Percentiles rank a stretch among this genome's conserved stretches.
Conservation (phyloP, 2,329 filamentous ascomycete genomes). For the Monilinia polystroma region DNA sequence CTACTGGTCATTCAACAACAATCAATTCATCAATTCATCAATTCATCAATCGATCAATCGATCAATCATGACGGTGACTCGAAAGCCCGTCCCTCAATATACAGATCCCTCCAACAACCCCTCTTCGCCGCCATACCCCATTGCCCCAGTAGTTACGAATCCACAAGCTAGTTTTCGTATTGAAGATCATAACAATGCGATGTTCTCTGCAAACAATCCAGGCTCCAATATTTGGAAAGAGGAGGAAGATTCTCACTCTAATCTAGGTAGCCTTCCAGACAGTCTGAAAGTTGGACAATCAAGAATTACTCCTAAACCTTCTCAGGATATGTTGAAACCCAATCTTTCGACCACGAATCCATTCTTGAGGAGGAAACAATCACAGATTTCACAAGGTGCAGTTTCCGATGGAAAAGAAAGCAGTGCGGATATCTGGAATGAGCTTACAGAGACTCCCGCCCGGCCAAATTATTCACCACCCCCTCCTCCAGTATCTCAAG, state of each 20-base stretch:
- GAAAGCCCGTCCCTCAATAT: conserved; percentile 36
- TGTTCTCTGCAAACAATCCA: conserved; percentile 26
- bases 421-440: conserved; percentile 37
- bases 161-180: conserved; percentile 24
- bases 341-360: conserved; percentile 36
- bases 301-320: conserved; percentile 30
- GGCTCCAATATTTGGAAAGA: conserved; percentile 33
- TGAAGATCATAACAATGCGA: conserved; percentile 27
- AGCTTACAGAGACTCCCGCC: conserved; percentile 26
- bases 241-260: conserved; percentile 20
- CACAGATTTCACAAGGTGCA: conserved; percentile 23
- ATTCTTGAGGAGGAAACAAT: conserved; percentile 33
- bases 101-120: conserved; percentile 21
- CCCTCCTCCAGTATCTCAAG: conserved; percentile 29
- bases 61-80: conserved; percentile 33
- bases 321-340: conserved; percentile 31
- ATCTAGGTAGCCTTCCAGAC: conserved; percentile 30
- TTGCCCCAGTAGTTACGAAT: conserved; percentile 29
- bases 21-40: not conserved
- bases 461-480: conserved; percentile 26
- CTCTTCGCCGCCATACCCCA: conserved; percentile 34
- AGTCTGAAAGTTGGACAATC: conserved; percentile 35
- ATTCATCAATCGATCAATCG: not conserved
- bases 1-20: not conserved
- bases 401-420: conserved; percentile 31